phyloP scores from a whole-genome alignment of 345 rosid species.

The Gossypium thurberi region DNA sequence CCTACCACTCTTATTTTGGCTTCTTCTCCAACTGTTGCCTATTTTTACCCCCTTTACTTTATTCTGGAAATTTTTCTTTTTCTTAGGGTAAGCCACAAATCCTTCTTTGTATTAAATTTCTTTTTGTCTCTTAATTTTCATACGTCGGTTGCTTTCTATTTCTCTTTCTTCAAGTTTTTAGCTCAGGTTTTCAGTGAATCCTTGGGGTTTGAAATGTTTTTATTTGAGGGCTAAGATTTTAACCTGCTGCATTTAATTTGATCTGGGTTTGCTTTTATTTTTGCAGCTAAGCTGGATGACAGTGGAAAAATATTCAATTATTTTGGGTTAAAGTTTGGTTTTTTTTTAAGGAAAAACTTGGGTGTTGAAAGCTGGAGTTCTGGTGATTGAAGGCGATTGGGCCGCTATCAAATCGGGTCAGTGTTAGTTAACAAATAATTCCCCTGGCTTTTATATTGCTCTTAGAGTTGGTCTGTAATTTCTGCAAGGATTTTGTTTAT shows the following conservation, averaged over 20 bases:
- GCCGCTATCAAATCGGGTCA: slow-evolving; percentile 9
- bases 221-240: neutral
- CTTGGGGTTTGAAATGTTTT: slow-evolving; percentile 4
- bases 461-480: neutral
- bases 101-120: neutral
- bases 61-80: neutral
- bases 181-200: neutral
- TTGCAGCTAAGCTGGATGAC: slow-evolving; percentile 16
- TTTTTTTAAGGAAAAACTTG: slow-evolving; percentile 5
- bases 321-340: neutral
- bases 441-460: neutral
- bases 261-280: slow-evolving; percentile 14
- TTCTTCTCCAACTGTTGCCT: neutral
- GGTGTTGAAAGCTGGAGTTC: slow-evolving; percentile 4
- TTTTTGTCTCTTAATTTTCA: neutral
- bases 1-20: slow-evolving; percentile 10
- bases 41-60: neutral
- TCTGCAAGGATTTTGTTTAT: neutral
- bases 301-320: neutral
- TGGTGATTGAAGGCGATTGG: slow-evolving; percentile 9
- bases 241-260: neutral
- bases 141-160: neutral
- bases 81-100: neutral
- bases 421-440: neutral
- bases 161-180: neutral